Conservation (phyloP, 2,329 filamentous ascomycete species). For the Cladophialophora carrionii region DNA sequence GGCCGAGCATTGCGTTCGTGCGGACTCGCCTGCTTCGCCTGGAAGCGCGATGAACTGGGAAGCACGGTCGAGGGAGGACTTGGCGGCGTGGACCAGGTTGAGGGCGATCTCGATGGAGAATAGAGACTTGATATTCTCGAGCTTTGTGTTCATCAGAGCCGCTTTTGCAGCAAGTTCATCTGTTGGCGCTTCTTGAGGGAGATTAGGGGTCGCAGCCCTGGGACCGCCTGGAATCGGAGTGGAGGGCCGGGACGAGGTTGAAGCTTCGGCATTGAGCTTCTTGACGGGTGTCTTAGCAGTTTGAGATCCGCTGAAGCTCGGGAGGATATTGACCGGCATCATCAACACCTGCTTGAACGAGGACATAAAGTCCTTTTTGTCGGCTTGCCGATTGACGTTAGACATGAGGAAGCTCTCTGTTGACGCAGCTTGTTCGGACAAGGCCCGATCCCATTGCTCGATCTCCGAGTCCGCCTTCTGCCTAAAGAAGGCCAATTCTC, state of each 20-base stretch:
- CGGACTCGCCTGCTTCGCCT: conserved; percentile 78
- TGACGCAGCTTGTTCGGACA: conserved; percentile 86
- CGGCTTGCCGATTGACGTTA: conserved; percentile 89
- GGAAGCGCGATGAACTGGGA: conserved; percentile 80
- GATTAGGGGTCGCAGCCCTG: conserved; percentile 46
- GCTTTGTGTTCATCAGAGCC: conserved; percentile 91
- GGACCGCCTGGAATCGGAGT: conserved; percentile 39
- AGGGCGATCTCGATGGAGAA: conserved; percentile 97
- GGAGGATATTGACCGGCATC: conserved; percentile 93
- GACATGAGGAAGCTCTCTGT: conserved; percentile 95
- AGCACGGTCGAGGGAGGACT: conserved; percentile 81
- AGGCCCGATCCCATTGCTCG: conserved; percentile 83
- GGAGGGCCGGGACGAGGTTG: conserved; percentile 39
- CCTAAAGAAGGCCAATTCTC: conserved; percentile 86
- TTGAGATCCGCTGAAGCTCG: conserved; percentile 65
- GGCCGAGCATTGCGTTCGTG: conserved; percentile 81
- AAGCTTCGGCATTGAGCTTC: conserved; percentile 40
- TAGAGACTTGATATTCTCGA: conserved; percentile 91
- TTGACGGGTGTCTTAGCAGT: conserved; percentile 39
- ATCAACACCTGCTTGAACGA: conserved; percentile 99
- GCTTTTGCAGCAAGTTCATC: conserved; percentile 94
- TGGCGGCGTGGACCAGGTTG: conserved; percentile 83
- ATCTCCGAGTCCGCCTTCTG: conserved; percentile 76
- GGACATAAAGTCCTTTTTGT: conserved; percentile 93
- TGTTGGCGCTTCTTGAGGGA: conserved; percentile 72